Evolutionary conservation across 768 basidiomycete species (phyloP).

Genomic region (Mycena crocata): DNA sequence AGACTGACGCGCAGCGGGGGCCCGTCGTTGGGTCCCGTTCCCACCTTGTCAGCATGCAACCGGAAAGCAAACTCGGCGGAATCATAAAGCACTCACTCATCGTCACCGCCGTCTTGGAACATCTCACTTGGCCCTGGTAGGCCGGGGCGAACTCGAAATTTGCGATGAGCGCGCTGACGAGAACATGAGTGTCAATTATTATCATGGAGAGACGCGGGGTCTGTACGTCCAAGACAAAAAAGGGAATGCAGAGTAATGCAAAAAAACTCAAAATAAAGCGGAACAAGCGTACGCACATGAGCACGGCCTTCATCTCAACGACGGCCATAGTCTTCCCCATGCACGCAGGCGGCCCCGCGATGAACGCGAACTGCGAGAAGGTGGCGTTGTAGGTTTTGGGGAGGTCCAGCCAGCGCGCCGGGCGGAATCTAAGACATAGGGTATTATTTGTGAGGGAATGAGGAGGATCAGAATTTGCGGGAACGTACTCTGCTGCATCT

Average conservation of each 20-base stretch:
- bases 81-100: slow-evolving; percentile 60
- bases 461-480: too few species aligned
- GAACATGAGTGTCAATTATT: neutral
- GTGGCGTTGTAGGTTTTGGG: slow-evolving; percentile 49
- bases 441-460: too few species aligned
- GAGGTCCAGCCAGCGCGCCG: slow-evolving; percentile 58
- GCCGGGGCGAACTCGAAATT: slow-evolving; percentile 60
- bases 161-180: slow-evolving; percentile 50
- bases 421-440: slow-evolving; percentile 63
- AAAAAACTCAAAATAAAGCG: too few species aligned
- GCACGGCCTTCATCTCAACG: slow-evolving; percentile 60
- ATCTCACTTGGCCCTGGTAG: slow-evolving; percentile 51
- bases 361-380: slow-evolving; percentile 55
- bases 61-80: neutral
- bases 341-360: slow-evolving; percentile 58
- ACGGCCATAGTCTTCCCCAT: slow-evolving; percentile 63
- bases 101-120: slow-evolving; percentile 58
- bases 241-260: too few species aligned
- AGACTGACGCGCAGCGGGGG: slow-evolving; percentile 51
- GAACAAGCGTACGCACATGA: slow-evolving; percentile 43
- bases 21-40: slow-evolving; percentile 48
- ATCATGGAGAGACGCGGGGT: neutral
- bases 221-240: too few species aligned
- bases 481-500: too few species aligned
- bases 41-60: neutral